Evolutionary conservation across 2,329 filamentous ascomycete species (phyloP), one percentile per base, ranked within the genome.

Genomic region (Sporothrix humicola): DNA sequence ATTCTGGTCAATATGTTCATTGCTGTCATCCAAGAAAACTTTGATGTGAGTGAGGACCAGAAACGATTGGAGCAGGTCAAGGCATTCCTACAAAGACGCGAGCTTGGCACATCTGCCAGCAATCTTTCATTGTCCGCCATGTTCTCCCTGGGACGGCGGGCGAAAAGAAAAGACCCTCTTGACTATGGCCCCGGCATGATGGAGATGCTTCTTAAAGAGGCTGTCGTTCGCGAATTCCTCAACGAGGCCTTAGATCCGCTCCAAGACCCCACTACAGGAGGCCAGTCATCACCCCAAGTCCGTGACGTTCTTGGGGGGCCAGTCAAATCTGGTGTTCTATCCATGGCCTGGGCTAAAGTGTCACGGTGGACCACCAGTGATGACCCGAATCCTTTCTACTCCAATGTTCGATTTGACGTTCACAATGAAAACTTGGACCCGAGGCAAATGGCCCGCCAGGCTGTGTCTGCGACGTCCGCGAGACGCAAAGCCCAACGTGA

Each of bases 1-100:
- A 97, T 99, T 83, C 89, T 98, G 75, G 84, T 99, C 84, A 99
- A 98, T 80, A 99, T 99, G 96, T 99, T 99, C 86, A 98, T 99
- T 93, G 96, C 96, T 86, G 96, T 99, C 83, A 99, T 99, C 77
- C 96, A 99, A 82, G 96, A 99, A 80, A 99, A 97, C 79, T 99
- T 99, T 80, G 96, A 99, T 82, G 94, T 99, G 37, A 97, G 95
- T 3, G 96, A 99, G 81, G 97, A 99, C 80, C 95, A 98, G 81
- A 99, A 99, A 83, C 94, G 97, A 23, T 84, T 98, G 75, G 94
- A 98, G 80, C 97, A 99, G 82, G 95, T 99, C 75, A 95, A 95
- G 79, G 93, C 95, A 1, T 99, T 98, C 78, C 85, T 99, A 61
- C 93, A 97, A 79, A 91, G 95, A 77, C 97, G 95, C 80, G 95